Base-by-base conservation (phyloP, 2,329 filamentous ascomycete species). In the Aspergillus sp. region DNA sequence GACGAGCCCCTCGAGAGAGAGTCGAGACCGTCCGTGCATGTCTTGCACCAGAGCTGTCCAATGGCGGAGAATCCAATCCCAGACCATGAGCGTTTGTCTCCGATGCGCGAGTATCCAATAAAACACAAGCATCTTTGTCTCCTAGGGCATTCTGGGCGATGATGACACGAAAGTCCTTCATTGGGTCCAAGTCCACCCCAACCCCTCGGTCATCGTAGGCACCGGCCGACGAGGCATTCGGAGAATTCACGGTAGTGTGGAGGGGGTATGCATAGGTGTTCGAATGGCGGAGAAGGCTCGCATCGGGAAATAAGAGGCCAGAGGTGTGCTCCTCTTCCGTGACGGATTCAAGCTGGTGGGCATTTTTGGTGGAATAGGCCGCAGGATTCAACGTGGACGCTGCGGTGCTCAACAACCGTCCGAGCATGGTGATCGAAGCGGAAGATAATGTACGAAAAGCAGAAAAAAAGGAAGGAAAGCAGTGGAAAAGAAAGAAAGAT, bases 301-400 rank as follows among this genome's bases (percentile, higher is more conserved):
- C 73, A 67, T 80, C 78, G 36, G 79, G 80, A 62, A 80, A 81
- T 55, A 81, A 69, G 50, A 81, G 73, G 45, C 77, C 76, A 50
- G 78, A 78, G 5, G 79, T 81, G 63, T 81, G 79, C 62, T 80
- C 78, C 64, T 81, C 79, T 61, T 81, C 79, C 1, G 78, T 81
- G 24, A 80, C 77, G 24, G 79, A 81, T 64, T 81, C 79, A 20
- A 80, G 74, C 31, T 75, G 73, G 24, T 72, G 68, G 16, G 72
- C 63, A 59, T 72, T 75, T 57, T 76, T 73, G 49, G 72, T 67
- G 46, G 72, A 71, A 59, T 78, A 77, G 6, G 70, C 63, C n/a
- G 75, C 68, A 18, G 77, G 73, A 64, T 75, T 79, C 55, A 80
- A 67, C 20, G 77, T 78, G 49, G 77, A 77, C 14, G 77, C 77